Conservation (phyloP, 2,329 filamentous ascomycete genomes). For the Aspergillus puulaauensis region DNA sequence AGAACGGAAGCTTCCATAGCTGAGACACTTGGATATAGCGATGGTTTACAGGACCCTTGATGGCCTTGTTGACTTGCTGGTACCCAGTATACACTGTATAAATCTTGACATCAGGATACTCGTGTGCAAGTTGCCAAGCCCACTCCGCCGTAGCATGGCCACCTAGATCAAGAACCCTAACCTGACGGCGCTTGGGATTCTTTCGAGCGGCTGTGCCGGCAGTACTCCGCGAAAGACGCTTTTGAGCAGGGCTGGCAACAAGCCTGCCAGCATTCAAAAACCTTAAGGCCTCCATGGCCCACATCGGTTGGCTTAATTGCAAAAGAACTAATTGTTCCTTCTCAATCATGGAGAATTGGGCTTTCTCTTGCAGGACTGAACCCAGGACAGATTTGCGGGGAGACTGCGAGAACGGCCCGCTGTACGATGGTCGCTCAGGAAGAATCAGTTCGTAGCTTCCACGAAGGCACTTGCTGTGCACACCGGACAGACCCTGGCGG, state of each 20-base stretch:
- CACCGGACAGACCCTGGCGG: conserved; percentile 69
- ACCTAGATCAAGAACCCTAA: conserved; percentile 80
- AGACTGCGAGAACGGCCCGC: conserved; percentile 68
- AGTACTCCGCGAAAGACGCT: conserved; percentile 31
- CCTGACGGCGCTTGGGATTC: conserved; percentile 44
- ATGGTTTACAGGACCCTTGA: conserved; percentile 85
- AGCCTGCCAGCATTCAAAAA: conserved; percentile 62
- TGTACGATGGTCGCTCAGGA: conserved; percentile 67
- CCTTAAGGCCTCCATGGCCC: conserved; percentile 63
- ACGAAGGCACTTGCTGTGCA: conserved; percentile 76
- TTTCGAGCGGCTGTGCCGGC: conserved; percentile 21
- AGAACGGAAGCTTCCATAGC: conserved; percentile 80
- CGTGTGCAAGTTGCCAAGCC: conserved; percentile 89
- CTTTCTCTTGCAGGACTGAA: conserved; percentile 56
- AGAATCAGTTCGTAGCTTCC: conserved; percentile 80
- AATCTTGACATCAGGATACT: conserved; percentile 81
- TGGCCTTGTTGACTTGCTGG: conserved; percentile 70
- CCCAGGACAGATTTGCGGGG: conserved; percentile 67
- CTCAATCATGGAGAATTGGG: conserved; percentile 51
- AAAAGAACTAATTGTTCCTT: conserved; percentile 77
- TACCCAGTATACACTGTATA: conserved; percentile 82
- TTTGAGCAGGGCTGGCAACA: conserved; percentile 54
- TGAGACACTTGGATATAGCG: conserved; percentile 74
- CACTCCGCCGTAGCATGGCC: conserved; percentile 85
- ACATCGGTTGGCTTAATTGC: conserved; percentile 63